Conservation (phyloP, 2,329 filamentous ascomycete genomes). For the Fusarium sp. region DNA sequence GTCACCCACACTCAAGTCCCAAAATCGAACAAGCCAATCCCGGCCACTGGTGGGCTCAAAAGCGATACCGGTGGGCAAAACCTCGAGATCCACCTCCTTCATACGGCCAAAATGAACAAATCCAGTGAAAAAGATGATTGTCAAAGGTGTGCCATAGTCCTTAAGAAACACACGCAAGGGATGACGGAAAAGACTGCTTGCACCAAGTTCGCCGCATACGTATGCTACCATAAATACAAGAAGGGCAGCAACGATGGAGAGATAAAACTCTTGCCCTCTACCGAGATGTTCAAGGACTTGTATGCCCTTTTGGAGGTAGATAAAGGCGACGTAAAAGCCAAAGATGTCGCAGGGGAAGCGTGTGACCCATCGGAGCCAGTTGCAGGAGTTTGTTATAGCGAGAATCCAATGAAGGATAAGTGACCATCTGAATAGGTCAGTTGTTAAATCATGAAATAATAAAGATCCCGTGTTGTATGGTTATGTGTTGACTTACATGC, state of each 20-base stretch:
- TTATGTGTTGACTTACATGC: conserved; percentile 65
- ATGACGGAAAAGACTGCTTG: conserved; percentile 78
- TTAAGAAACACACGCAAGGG: conserved; percentile 85
- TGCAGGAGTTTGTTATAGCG: conserved; percentile 87
- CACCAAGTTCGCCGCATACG: conserved; percentile 77
- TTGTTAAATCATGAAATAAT: background rate
- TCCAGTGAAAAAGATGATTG: conserved; percentile 88
- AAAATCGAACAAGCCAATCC: conserved; percentile 84
- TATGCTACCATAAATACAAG: conserved; percentile 84
- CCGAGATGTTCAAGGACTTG: conserved; percentile 86
- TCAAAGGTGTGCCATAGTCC: conserved; percentile 88
- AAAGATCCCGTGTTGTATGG: background rate
- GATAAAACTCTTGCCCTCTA: conserved; percentile 75
- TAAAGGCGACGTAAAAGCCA: conserved; percentile 92
- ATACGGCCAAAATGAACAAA: conserved; percentile 90
- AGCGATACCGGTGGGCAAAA: conserved; percentile 79
- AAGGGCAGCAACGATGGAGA: conserved; percentile 81
- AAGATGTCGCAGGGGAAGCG: conserved; percentile 95
- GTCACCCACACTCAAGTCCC: conserved; percentile 78
- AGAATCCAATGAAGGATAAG: conserved; percentile 87
- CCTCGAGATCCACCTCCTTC: conserved; percentile 75
- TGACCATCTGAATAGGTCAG: conserved; percentile 72
- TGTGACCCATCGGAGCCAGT: conserved; percentile 89
- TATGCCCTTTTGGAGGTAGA: conserved; percentile 91
- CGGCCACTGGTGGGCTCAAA: conserved; percentile 83